Evolutionary conservation across 306 rosid species (phyloP).

Genomic region (Prosopis cineraria): DNA sequence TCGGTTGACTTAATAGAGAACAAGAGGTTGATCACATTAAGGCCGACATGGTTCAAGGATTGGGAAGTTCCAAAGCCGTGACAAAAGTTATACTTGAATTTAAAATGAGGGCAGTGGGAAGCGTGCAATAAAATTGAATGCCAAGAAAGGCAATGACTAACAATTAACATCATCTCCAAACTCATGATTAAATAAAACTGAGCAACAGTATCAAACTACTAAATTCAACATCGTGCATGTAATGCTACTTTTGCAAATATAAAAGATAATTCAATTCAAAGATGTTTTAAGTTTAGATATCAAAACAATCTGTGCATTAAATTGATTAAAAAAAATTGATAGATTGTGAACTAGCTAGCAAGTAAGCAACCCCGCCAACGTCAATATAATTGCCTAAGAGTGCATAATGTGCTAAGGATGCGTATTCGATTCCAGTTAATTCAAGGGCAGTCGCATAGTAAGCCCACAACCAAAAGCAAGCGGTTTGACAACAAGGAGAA

Average conservation of each 20-base stretch:
- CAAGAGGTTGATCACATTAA: no score
- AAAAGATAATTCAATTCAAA: neutral
- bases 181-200: neutral
- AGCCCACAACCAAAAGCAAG: neutral
- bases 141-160: neutral
- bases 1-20: no score
- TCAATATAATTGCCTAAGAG: neutral
- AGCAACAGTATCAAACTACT: neutral
- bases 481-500: neutral
- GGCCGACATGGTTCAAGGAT: no score
- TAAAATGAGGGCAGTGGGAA: neutral
- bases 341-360: neutral
- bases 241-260: neutral
- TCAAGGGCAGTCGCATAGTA: neutral
- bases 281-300: neutral
- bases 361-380: neutral
- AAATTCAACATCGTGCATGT: neutral
- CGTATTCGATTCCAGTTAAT: no score
- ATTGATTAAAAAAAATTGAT: neutral
- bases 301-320: slow-evolving; percentile 5
- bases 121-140: neutral
- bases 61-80: no score
- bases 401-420: neutral
- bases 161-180: neutral
- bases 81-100: neutral